A percentile compares a stretch with the other conserved stretches of the same genome.
These are phyloP conservation scores for Salicornia ramosissima DNA, from an alignment of 148 eudicot species.

Conservation along the genomic window DNA sequence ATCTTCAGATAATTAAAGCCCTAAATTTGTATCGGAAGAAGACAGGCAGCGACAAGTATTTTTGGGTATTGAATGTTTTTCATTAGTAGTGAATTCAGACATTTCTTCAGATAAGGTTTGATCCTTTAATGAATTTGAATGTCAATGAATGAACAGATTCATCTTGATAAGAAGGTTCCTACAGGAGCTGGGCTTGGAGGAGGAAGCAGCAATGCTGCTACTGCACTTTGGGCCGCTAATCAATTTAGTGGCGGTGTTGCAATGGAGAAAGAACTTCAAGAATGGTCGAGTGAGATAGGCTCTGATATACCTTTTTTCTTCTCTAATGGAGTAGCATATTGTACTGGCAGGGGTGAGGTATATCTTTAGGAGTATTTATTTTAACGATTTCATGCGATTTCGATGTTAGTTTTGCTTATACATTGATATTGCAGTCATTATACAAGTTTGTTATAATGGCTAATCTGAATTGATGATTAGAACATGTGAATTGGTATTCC, in stretches of 20 bases:
- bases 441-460: not conserved
- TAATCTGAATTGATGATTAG: too few relatives aligned
- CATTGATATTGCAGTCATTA: not conserved
- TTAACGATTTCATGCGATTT: not conserved
- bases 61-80: slow-evolving; percentile 54
- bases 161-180: slow-evolving; percentile 94
- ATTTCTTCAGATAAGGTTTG: not conserved
- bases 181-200: slow-evolving; percentile 99
- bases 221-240: slow-evolving; percentile 97
- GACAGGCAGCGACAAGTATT: slow-evolving; percentile 77
- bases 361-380: slow-evolving; percentile 11
- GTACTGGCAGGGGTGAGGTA: slow-evolving; percentile 99
- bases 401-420: slow-evolving; percentile 1
- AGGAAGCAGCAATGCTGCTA: slow-evolving; percentile 98
- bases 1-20: slow-evolving; percentile 81
- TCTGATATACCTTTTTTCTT: slow-evolving; percentile 98
- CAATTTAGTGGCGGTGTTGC: slow-evolving; percentile 84
- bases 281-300: slow-evolving; percentile 95
- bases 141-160: slow-evolving; percentile 46
- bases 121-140: not conserved
- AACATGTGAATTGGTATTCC: not conserved
- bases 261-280: slow-evolving; percentile 80
- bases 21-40: slow-evolving; percentile 73
- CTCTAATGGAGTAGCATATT: slow-evolving; percentile 89
- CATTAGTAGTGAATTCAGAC: not conserved